These are phyloP conservation scores for Sanghuangporus weigelae DNA, from an alignment of 1,284 basidiomycete species.

Conservation along the genomic window DNA sequence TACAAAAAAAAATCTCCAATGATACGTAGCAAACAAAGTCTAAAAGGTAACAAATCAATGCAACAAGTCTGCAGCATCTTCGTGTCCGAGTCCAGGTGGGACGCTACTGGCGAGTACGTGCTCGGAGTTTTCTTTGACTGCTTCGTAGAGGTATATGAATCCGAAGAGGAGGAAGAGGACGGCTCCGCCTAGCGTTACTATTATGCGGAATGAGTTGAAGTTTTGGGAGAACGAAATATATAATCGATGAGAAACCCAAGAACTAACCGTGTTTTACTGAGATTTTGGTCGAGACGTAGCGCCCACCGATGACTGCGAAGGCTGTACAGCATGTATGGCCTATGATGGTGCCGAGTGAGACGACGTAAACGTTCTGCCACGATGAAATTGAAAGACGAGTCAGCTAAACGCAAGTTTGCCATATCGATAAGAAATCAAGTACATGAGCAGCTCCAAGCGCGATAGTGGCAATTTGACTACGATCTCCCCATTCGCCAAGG, in stretches of 20 bases:
- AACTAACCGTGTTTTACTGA: constrained; percentile 90
- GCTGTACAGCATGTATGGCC: constrained; percentile 89
- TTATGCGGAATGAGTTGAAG: background rate
- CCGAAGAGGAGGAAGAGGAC: constrained; percentile 60
- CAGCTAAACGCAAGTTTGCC: background rate
- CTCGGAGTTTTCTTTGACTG: constrained; percentile 24
- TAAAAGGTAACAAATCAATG: background rate
- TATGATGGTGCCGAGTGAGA: constrained; percentile 85
- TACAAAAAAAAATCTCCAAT: too few species aligned
- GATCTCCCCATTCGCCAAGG: constrained; percentile 97
- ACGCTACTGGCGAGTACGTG: constrained; percentile 6
- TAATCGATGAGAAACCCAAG: background rate
- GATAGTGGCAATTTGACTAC: constrained; percentile 97
- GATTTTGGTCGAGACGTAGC: constrained; percentile 89
- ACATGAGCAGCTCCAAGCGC: constrained; percentile 95
- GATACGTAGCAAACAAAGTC: too few species aligned
- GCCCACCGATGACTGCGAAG: constrained; percentile 86
- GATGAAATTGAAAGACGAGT: constrained; percentile 11
- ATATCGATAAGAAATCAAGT: constrained; percentile 31
- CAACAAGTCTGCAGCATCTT: constrained; percentile 12
- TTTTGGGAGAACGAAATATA: background rate
- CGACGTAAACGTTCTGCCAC: constrained; percentile 65
- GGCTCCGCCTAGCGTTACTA: constrained; percentile 75
- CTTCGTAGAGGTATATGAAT: constrained; percentile 41
- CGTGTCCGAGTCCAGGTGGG: constrained; percentile 5